Base-by-base conservation (phyloP, 164 flowering plant genomes). In the Taxillus chinensis region DNA sequence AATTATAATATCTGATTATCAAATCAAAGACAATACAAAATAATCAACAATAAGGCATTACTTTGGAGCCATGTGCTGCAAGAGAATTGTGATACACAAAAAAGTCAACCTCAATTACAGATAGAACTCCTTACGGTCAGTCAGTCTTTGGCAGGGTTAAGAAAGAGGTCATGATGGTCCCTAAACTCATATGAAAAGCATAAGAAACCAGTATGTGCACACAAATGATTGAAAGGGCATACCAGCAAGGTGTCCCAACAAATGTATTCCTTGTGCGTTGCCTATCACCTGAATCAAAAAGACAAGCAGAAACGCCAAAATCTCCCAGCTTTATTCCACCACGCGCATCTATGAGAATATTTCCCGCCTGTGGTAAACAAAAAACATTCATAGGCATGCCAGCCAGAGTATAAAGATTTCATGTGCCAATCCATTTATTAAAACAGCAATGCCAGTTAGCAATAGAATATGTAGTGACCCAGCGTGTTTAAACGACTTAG, bases 191-290 rank as follows among this genome's bases (percentile, higher is more conserved):
- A 8, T n/a, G 27, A 13, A 7, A 38, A 27, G 27, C 13, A 45
- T 48, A 15, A 11, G 40, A 11, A 13, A 40, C 59, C 5, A 62
- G 17, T 5, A 27, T n/a, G 8, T 16, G 10, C 9, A 38, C 16
- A 49, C 46, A 61, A 7, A 42, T 7, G 15, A 11, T 17, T 43
- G 27, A 59, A 61, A 59, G 60, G n/a, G 38, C 69, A 39, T 84
- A 93, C 99, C 99, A 93, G 77, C 99, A 93, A 64, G 99, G 99
- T 41, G 99, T 93, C 16, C 98, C 98, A 10, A 89, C 97, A 74
- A 93, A 90, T 52, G 97, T 93, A 72, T 93, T 90, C 69, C 99
- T 79, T 64, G 71, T 65, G 37, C 92, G 92, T 43, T 85, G 93
- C 71, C 98, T 78, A 64, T 90, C 95, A 64, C 97, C 95, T 15